Evolutionary conservation across 352 stramenopile species (phyloP).

Genomic region (Phytophthora sp.): DNA sequence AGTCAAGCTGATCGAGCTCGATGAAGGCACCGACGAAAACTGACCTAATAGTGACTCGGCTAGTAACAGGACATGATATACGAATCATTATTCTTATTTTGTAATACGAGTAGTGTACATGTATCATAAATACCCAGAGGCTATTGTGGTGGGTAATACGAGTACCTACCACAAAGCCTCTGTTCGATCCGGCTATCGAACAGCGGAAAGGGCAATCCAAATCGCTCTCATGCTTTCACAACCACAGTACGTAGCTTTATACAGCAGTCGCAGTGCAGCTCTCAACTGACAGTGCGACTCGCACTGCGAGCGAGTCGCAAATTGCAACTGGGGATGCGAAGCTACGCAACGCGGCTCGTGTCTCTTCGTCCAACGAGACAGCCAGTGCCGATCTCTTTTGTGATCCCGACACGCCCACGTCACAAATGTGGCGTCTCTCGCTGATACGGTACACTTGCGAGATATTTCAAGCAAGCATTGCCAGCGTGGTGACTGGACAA

Average conservation of each 20-base stretch:
- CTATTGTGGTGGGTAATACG: neutral
- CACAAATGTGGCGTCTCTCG: constrained; percentile 27
- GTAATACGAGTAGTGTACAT: too few relatives aligned
- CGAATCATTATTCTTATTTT: too few relatives aligned
- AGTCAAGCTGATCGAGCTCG: too few relatives aligned
- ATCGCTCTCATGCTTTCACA: constrained; percentile 7
- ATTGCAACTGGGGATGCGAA: constrained; percentile 1
- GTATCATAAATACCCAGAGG: too few relatives aligned
- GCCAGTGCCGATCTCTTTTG: constrained; percentile 17
- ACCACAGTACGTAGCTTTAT: constrained; percentile 10
- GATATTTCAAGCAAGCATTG: constrained; percentile 27
- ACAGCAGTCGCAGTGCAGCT: too few relatives aligned
- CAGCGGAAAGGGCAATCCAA: constrained; percentile 30
- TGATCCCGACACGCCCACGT: constrained; percentile 21
- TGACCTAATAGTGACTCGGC: too few relatives aligned
- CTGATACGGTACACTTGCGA: constrained; percentile 5
- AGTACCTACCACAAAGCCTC: neutral
- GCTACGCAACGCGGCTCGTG: neutral
- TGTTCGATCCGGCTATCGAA: constrained; percentile 19
- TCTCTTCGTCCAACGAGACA: constrained; percentile 20
- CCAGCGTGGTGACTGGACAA: constrained; percentile 2
- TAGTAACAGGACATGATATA: too few relatives aligned
- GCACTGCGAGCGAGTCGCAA: too few relatives aligned
- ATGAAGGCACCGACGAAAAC: too few relatives aligned
- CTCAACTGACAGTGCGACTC: too few relatives aligned